Base-by-base conservation (phyloP, 805 yeast species). In the Candida sakaeoensis region DNA sequence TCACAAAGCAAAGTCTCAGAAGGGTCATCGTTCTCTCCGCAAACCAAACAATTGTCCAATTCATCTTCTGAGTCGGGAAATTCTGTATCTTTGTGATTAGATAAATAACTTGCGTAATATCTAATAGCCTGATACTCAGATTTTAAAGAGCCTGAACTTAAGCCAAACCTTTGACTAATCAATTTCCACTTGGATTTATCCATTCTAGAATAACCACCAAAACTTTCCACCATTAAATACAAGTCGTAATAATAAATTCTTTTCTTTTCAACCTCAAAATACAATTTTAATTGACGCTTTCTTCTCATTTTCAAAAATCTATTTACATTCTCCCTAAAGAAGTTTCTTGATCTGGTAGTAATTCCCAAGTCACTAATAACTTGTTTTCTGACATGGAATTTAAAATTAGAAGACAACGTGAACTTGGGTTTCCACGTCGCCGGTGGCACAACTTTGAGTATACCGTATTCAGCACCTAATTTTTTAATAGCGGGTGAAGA, bases 341-440 rank as follows among this genome's bases (percentile, higher is more conserved):
- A 78, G 43, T 72, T 63, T 34, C 90, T 64, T 24, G 82, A 75
- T 45, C 95, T 65, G 42, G 81, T 80, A 6, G 73, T 55, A 13
- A 85, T 55, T 18, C 82, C 80, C 51, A 85, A 61, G 53, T 83
- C 87, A 49, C 77, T 74, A 39, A 85, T 52, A 34, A 70, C 74
- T 54, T 85, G 93, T n/a, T 80, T 54, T 40, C 95, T 59, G 7
- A 88, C 82, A 45, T 77, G 80, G 53, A 85, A 85, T 36, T 60
- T 69, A 58, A 85, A 84, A 5, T 61, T 51, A 33, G 67, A 63
- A 36, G 82, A 69, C 15, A 84, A 61, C 40, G 79, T 69, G 46
- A 82, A 72, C 0, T 77, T 77, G 0, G 82, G 81, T 34, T 53
- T 54, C 80, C 81, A 77, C n/a, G 51, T 58, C 13, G 46, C 40